Percentiles rank a stretch among this genome's conserved stretches.
Evolutionary conservation across 192 early-diverging fungal genomes (phyloP).

Genomic region (Rhizophagus clarus): DNA sequence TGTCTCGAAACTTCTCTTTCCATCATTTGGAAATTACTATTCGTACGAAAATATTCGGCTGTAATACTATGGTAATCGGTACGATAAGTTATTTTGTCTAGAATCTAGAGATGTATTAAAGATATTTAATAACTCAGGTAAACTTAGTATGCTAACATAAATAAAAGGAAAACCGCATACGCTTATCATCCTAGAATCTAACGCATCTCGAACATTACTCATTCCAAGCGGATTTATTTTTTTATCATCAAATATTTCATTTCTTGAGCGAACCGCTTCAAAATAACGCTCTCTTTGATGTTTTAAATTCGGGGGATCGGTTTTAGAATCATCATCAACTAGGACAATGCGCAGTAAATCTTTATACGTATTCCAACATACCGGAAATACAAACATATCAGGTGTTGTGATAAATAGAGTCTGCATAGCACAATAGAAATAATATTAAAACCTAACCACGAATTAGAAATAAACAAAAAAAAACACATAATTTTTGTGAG

Average conservation of each 20-base stretch:
- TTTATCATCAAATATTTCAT: slow-evolving; percentile 20
- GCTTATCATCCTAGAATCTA: slow-evolving; percentile 2
- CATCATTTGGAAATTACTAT: slow-evolving; percentile 8
- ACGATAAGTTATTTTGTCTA: slow-evolving; percentile 36
- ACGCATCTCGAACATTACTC: not conserved
- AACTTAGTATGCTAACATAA: not conserved
- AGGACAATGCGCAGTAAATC: slow-evolving; percentile 45
- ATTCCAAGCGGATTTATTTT: not conserved
- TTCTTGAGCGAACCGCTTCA: not conserved
- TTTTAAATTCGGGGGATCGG: slow-evolving; percentile 25
- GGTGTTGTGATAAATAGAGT: slow-evolving; percentile 57
- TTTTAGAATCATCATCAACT: slow-evolving; percentile 40
- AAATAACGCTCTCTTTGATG: not conserved
- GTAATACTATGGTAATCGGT: slow-evolving; percentile 35
- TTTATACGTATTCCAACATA: slow-evolving; percentile 50
- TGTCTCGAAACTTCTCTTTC: slow-evolving; percentile 16
- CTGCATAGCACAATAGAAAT: slow-evolving; percentile 30
- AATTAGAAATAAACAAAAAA: not conserved
- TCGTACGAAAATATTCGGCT: slow-evolving; percentile 35
- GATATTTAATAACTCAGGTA: not conserved
- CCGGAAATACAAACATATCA: slow-evolving; percentile 64
- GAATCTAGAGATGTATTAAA: slow-evolving; percentile 27
- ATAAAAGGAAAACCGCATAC: not conserved
- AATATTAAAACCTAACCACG: not conserved
- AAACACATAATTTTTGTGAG: not conserved